phyloP scores from a whole-genome alignment of 2,329 filamentous ascomycete genomes.

The Trichoderma atrobrunneum region DNA sequence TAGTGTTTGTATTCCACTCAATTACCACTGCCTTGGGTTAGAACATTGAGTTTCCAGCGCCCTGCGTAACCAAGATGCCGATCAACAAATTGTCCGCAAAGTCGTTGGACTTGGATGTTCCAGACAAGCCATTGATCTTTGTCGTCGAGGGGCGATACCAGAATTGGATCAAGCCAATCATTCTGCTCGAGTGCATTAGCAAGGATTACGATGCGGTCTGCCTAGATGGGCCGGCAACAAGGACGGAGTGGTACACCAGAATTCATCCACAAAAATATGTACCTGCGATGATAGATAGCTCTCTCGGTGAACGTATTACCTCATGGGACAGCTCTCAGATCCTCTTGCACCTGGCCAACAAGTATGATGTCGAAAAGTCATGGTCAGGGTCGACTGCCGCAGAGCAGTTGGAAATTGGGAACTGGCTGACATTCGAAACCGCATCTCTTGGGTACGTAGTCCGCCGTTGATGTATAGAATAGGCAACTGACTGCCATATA shows the following conservation, averaged over 20 bases:
- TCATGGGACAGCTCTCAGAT: conserved; percentile 19
- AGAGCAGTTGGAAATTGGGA: conserved; percentile 10
- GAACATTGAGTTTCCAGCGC: neutral
- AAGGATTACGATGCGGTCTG: conserved; percentile 10
- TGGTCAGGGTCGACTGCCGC: neutral
- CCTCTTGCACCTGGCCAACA: neutral
- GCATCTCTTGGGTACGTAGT: conserved; percentile 15
- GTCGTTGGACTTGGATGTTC: conserved; percentile 8
- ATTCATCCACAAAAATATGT: conserved; percentile 19
- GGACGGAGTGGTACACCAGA: conserved; percentile 14
- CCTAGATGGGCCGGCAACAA: conserved; percentile 4
- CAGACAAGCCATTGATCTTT: conserved; percentile 17
- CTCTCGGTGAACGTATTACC: conserved; percentile 8
- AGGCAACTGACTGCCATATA: neutral
- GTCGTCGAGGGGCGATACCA: conserved; percentile 15
- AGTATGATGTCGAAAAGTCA: conserved; percentile 7
- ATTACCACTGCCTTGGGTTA: no score
- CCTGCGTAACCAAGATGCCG: neutral
- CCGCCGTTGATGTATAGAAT: neutral
- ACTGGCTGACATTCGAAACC: conserved; percentile 18
- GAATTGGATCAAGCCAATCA: conserved; percentile 19
- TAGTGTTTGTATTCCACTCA: no score
- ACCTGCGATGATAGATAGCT: conserved; percentile 12
- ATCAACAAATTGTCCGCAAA: conserved; percentile 7
- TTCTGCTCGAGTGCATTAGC: conserved; percentile 7